Percentiles rank a stretch among this genome's conserved stretches.
phyloP scores from a whole-genome alignment of 2,329 filamentous ascomycete genomes.

The Talaromyces rugulosus region DNA sequence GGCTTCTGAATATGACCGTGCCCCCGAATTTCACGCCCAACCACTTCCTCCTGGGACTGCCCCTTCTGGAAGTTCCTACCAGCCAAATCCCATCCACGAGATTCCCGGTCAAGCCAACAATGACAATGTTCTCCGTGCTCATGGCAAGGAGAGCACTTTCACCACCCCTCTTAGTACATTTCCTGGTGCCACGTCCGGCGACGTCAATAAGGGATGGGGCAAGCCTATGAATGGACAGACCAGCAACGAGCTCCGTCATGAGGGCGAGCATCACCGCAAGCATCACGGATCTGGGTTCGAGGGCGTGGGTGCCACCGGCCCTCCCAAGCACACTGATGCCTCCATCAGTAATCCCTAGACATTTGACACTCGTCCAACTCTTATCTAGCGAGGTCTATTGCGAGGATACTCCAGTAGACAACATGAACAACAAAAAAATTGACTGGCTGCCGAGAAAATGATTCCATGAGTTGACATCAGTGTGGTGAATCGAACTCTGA shows the following conservation, averaged over 20 bases:
- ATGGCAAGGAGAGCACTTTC: constrained; percentile 39
- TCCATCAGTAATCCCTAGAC: background rate
- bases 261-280: constrained; percentile 41
- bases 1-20: constrained; percentile 52
- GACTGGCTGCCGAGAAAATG: no score
- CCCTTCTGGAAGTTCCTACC: constrained; percentile 49
- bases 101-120: constrained; percentile 40
- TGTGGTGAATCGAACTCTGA: no score
- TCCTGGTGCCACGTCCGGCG: constrained; percentile 48
- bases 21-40: constrained; percentile 62
- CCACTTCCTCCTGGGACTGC: constrained; percentile 60
- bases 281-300: constrained; percentile 40
- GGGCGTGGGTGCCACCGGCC: constrained; percentile 36
- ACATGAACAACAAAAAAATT: no score
- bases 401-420: no score
- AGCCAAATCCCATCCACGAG: constrained; percentile 36
- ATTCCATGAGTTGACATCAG: no score
- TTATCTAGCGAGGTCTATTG: no score
- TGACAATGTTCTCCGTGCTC: constrained; percentile 31
- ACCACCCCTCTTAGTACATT: constrained; percentile 46
- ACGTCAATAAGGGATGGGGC: constrained; percentile 52
- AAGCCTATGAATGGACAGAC: constrained; percentile 50
- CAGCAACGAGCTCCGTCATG: constrained; percentile 44
- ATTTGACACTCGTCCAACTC: background rate
- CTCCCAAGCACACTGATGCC: constrained; percentile 1